Conservation (phyloP, 495 filamentous ascomycete genomes). For the Annulohypoxylon nitens region DNA sequence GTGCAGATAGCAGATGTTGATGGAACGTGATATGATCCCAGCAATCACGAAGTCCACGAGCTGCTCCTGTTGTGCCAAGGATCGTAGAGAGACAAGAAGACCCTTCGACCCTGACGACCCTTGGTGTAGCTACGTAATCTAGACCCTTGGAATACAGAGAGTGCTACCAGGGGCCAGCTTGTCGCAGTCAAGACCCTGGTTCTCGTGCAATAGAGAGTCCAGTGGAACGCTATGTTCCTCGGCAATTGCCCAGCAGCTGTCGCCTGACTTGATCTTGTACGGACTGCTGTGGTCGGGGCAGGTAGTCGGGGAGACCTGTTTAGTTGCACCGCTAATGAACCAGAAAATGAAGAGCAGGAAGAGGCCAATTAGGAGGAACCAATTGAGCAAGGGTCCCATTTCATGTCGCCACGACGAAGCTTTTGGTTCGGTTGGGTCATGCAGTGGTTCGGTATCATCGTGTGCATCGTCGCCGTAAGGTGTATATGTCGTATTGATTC, state of each 20-base stretch:
- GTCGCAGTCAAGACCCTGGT: slow-evolving; percentile 49
- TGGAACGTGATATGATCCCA: slow-evolving; percentile 10
- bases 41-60: background rate
- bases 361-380: slow-evolving; percentile 51
- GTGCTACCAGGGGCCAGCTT: slow-evolving; percentile 41
- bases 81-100: slow-evolving; percentile 9
- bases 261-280: slow-evolving; percentile 45
- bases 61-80: slow-evolving; percentile 20
- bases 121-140: slow-evolving; percentile 28
- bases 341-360: slow-evolving; percentile 51
- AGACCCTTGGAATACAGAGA: slow-evolving; percentile 47
- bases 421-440: slow-evolving; percentile 15
- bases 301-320: slow-evolving; percentile 23
- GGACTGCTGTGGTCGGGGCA: slow-evolving; percentile 40
- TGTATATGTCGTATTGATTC: slow-evolving; percentile 39
- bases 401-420: slow-evolving; percentile 50
- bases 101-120: slow-evolving; percentile 9
- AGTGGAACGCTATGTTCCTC: slow-evolving; percentile 42
- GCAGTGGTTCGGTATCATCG: slow-evolving; percentile 38
- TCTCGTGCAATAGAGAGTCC: slow-evolving; percentile 47
- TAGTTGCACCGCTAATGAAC: slow-evolving; percentile 41
- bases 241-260: slow-evolving; percentile 53
- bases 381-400: slow-evolving; percentile 54
- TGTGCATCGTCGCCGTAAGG: slow-evolving; percentile 44
- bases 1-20: slow-evolving; percentile 3